Evolutionary conservation across 192 early-diverging fungal species (phyloP).

Genomic region (Entomortierella beljakovae): DNA sequence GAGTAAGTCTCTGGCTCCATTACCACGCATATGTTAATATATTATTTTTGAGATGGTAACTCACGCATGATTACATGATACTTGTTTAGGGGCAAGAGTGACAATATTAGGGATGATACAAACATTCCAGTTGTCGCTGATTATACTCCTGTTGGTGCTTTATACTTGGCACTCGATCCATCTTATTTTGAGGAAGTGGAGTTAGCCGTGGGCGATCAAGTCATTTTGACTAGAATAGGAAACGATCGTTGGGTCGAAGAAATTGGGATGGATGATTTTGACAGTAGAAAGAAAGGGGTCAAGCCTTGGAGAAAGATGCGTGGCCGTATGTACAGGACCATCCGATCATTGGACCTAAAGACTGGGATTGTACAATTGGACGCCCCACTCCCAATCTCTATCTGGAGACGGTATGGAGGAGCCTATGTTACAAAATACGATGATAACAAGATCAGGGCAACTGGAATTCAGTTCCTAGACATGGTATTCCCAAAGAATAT

Average conservation of each 20-base stretch:
- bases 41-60: background rate
- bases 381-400: slow-evolving; percentile 54
- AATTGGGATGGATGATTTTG: slow-evolving; percentile 60
- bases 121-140: slow-evolving; percentile 50
- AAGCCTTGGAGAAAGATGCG: slow-evolving; percentile 57
- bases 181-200: slow-evolving; percentile 10
- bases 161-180: slow-evolving; percentile 33
- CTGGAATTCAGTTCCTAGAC: slow-evolving; percentile 56
- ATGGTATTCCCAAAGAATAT: slow-evolving; percentile 49
- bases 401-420: slow-evolving; percentile 50
- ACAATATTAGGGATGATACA: slow-evolving; percentile 33
- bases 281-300: slow-evolving; percentile 36
- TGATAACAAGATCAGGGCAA: slow-evolving; percentile 32
- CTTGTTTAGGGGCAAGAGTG: slow-evolving; percentile 29
- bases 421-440: slow-evolving; percentile 55
- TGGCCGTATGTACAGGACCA: slow-evolving; percentile 49
- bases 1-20: too few species aligned
- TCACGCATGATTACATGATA: too few species aligned
- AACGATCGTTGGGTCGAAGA: slow-evolving; percentile 57
- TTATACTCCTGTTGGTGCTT: slow-evolving; percentile 56
- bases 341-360: slow-evolving; percentile 31
- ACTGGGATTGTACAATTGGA: slow-evolving; percentile 49
- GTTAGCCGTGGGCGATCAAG: slow-evolving; percentile 42
- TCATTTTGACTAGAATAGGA: slow-evolving; percentile 50
- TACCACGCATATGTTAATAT: too few species aligned